A percentile compares a stretch with the other conserved stretches of the same genome.
Evolutionary conservation across 176 grass and related monocot genomes (phyloP).

Genomic region (Musa itinerans): DNA sequence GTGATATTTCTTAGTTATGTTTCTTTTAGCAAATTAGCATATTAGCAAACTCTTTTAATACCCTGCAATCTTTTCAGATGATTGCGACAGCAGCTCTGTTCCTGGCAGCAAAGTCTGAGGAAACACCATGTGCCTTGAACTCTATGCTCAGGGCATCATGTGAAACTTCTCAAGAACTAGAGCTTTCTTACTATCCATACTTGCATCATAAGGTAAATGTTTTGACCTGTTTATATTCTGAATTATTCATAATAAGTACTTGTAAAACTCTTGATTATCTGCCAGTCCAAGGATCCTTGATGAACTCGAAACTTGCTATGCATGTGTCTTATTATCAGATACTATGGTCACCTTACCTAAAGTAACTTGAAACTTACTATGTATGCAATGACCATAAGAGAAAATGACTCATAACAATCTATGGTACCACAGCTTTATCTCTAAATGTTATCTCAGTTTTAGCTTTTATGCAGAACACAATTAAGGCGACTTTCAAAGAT

Average conservation of each 20-base stretch:
- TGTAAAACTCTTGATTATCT: background rate
- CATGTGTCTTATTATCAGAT: too few species aligned
- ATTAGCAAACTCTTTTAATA: background rate
- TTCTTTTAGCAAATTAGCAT: background rate
- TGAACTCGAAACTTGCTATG: background rate
- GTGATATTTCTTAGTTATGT: background rate
- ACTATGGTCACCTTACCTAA: too few species aligned
- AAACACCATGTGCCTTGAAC: slow-evolving; percentile 63
- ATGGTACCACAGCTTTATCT: background rate
- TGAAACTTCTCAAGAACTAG: slow-evolving; percentile 64
- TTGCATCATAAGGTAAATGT: slow-evolving; percentile 47
- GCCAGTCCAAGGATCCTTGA: background rate
- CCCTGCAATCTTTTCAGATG: slow-evolving; percentile 29
- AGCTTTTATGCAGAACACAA: too few species aligned
- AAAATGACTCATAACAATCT: background rate
- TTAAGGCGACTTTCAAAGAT: too few species aligned
- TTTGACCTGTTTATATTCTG: background rate
- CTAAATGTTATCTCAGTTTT: background rate
- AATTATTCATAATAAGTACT: too few species aligned
- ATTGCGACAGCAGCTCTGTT: slow-evolving; percentile 79
- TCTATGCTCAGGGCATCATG: slow-evolving; percentile 67
- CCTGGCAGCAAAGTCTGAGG: slow-evolving; percentile 70
- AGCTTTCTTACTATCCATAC: slow-evolving; percentile 50
- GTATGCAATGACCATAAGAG: background rate
- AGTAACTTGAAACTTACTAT: too few species aligned